Base-by-base conservation (phyloP, 768 basidiomycete genomes). In the Sarcodon sp. region DNA sequence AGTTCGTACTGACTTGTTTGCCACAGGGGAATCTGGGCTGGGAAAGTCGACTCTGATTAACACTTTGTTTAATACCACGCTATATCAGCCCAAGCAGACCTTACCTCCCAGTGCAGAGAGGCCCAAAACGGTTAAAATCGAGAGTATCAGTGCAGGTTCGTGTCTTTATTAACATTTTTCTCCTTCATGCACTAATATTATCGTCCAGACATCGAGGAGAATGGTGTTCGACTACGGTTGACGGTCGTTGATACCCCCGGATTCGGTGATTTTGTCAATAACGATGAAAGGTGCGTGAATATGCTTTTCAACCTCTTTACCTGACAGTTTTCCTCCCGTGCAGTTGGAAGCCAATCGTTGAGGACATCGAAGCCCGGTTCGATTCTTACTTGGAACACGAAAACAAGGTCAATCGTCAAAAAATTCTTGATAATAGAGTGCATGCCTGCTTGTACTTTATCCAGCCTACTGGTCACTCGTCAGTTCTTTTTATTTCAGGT, bases 241-340 rank as follows among this genome's bases (percentile, higher is more conserved):
- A 98, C 92, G n/a, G 94, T 99, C 52, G 96, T 99, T 53, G 96
- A 99, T 64, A 99, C 93, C 31, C 96, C 96, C 49, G 96, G 96
- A 33, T 99, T 97, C 60, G 96, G 96, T 52, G 96, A 99, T 65
- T 98, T 96, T 65, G 93, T 98, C 61, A 97, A 99, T 74, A 99
- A 99, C 64, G 90, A 96, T 57, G 91, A 96, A 61, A 92, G 92
- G 91, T 90, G 53, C 54, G 68, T 27, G 21, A 27, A 27, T 27
- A 27, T 54, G 54, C 56, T 44, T 47, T 50, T 48, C 50, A 53
- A 46, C 36, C 9, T 33, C 9, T 34, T 32, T 10, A n/a, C 6
- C 34, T 21, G 35, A 11, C 33, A 21, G 41, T 44, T 33, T 13
- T 16, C 45, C 44, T 31, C 44, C 43, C 52, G 44, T 47, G 18